These are phyloP conservation scores for Trametes sp. DNA, from an alignment of 1,284 basidiomycete species.

Conservation along the genomic window DNA sequence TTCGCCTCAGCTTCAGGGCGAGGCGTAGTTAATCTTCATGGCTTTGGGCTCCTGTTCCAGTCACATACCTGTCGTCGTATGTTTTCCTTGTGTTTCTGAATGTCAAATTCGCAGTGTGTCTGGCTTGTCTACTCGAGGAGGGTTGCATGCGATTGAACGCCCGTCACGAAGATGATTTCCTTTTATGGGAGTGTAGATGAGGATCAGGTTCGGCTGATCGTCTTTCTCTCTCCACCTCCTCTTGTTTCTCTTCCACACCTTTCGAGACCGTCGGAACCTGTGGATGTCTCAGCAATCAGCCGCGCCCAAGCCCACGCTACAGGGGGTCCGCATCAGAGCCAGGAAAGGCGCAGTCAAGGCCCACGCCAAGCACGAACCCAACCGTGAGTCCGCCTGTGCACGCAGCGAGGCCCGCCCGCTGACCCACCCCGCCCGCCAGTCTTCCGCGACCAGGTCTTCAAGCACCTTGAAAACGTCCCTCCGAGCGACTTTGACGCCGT, in stretches of 20 bases:
- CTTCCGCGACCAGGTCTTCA: slow-evolving; percentile 95
- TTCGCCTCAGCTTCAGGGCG: not conserved
- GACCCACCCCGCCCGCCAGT: slow-evolving; percentile 54
- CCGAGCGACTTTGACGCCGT: slow-evolving; percentile 85
- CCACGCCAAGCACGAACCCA: slow-evolving; percentile 88
- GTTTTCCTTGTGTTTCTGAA: no score
- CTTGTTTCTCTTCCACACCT: slow-evolving; percentile 40
- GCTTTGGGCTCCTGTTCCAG: no score
- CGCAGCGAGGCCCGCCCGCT: slow-evolving; percentile 12
- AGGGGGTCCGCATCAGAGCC: slow-evolving; percentile 89
- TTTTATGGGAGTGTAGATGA: slow-evolving; percentile 20
- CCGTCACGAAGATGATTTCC: slow-evolving; percentile 20
- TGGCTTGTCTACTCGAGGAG: no score
- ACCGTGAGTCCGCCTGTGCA: slow-evolving; percentile 51
- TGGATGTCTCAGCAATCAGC: slow-evolving; percentile 89
- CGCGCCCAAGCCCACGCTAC: slow-evolving; percentile 83
- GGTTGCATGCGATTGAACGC: not conserved
- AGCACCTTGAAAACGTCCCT: slow-evolving; percentile 89
- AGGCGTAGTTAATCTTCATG: no score
- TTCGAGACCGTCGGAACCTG: slow-evolving; percentile 47
- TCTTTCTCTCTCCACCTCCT: slow-evolving; percentile 1
- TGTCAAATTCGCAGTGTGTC: no score
- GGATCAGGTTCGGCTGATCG: slow-evolving; percentile 23
- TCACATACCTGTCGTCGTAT: no score
- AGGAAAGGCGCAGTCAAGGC: slow-evolving; percentile 89